Percentiles rank a stretch among this genome's conserved stretches.
Evolutionary conservation across 345 rosid species (phyloP).

Genomic region (Isatis tinctoria): DNA sequence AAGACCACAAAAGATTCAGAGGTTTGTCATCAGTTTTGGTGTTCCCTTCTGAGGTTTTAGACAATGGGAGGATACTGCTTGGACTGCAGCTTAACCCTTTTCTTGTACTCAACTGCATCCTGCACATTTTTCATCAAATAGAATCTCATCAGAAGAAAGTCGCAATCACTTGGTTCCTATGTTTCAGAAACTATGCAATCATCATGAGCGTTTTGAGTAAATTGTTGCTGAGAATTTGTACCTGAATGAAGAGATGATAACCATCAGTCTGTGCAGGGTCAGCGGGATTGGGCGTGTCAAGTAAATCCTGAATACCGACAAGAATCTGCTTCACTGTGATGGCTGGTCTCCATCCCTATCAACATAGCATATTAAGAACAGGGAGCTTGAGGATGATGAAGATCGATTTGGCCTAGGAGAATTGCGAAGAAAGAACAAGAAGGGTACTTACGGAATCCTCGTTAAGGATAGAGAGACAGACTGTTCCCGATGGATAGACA

Average conservation of each 20-base stretch:
- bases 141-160: not conserved
- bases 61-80: constrained; percentile 78
- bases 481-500: constrained; percentile 92
- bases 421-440: not conserved
- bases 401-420: not conserved
- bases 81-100: constrained; percentile 80
- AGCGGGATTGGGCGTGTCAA: constrained; percentile 80
- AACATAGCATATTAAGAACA: not conserved
- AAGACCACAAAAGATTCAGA: constrained; percentile 20
- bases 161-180: not conserved
- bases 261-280: constrained; percentile 96
- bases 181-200: not conserved
- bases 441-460: constrained; percentile 67
- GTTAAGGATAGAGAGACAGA: constrained; percentile 81
- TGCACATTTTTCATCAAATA: constrained; percentile 29
- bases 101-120: constrained; percentile 84
- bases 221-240: constrained; percentile 9
- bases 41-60: constrained; percentile 25
- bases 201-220: not conserved
- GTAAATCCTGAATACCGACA: constrained; percentile 84
- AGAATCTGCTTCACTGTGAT: constrained; percentile 90
- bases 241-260: constrained; percentile 89
- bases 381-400: not conserved
- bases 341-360: constrained; percentile 93
- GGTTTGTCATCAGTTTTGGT: constrained; percentile 30